Conservation (phyloP, 1,139 yeast genomes). For the Dujonia santamariae region DNA sequence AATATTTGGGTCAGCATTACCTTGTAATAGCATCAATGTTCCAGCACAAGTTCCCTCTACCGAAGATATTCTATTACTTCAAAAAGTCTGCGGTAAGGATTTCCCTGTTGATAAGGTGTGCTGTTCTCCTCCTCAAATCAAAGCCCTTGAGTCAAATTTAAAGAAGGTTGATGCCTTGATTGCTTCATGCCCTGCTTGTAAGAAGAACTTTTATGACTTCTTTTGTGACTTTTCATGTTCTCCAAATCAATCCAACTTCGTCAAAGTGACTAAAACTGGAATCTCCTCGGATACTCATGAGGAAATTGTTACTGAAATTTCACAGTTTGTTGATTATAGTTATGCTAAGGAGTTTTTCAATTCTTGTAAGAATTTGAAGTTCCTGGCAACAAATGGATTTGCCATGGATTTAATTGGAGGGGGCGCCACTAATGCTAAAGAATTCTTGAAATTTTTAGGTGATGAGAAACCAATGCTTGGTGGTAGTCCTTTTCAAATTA, state of each 20-base stretch:
- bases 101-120: slow-evolving; percentile 46
- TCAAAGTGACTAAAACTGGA: slow-evolving; percentile 59
- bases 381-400: slow-evolving; percentile 90
- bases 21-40: slow-evolving; percentile 52
- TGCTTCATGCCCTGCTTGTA: slow-evolving; percentile 93
- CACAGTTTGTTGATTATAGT: slow-evolving; percentile 55
- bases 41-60: slow-evolving; percentile 36
- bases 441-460: slow-evolving; percentile 83
- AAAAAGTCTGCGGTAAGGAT: slow-evolving; percentile 66
- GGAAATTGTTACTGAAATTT: slow-evolving; percentile 68
- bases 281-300: slow-evolving; percentile 50
- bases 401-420: slow-evolving; percentile 98
- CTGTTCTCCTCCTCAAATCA: slow-evolving; percentile 37
- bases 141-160: slow-evolving; percentile 45
- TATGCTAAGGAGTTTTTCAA: slow-evolving; percentile 70
- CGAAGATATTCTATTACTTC: slow-evolving; percentile 46
- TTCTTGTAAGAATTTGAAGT: slow-evolving; percentile 86
- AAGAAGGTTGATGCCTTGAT: slow-evolving; percentile 76
- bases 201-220: slow-evolving; percentile 76
- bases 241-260: slow-evolving; percentile 73
- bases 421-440: slow-evolving; percentile 73
- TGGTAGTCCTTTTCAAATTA: slow-evolving; percentile 94
- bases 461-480: slow-evolving; percentile 92
- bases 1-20: slow-evolving; percentile 73
- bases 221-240: slow-evolving; percentile 93